Evolutionary conservation across 2,329 filamentous ascomycete species (phyloP), one percentile per base, ranked within the genome.

Genomic region (Talaromyces atroroseus): DNA sequence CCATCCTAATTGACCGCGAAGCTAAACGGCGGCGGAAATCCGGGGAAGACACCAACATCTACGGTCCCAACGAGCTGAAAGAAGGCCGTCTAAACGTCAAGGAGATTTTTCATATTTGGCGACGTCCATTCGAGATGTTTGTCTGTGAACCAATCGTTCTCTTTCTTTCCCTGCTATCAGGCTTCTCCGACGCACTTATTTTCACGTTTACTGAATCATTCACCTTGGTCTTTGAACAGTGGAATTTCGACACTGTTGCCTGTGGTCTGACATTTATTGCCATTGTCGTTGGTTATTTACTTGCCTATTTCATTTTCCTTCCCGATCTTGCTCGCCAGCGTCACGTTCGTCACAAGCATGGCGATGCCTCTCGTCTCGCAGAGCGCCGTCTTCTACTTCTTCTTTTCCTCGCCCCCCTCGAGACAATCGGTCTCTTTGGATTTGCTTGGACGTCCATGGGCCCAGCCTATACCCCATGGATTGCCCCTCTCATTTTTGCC

Each of bases 51-150:
- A 44, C 32, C 26, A 84, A 87, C 63, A 70, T 90, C 59, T 89
- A 82, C 67, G 88, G 89, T 0, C 88, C 87, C 0, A 83, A 87
- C 58, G 89, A 92, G 71, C 78, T 90, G 16, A 77, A 81, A 11
- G 69, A 71, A 12, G 75, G 80, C 55, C 77, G 82, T 45, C 80
- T 87, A 64, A 78, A 79, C 1, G 71, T 74, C 49, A 77, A 75
- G 58, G 83, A 86, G 61, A 71, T 87, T 11, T 58, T 82, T 26
- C 72, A 74, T 42, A 78, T 84, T 48, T 84, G 83, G 81, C 65
- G 75, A 29, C 80, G 82, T 0, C 83, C 84, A 0, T 87, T 85
- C 66, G 75, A 78, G 59, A 84, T 86, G 79, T 84, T 87, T 62
- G 50, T 83, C 20, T 81, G 78, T 1, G 84, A 88, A 64, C 83